These are phyloP conservation scores for Articulospora tetracladia DNA, from an alignment of 495 filamentous ascomycete genomes.

Conservation along the genomic window DNA sequence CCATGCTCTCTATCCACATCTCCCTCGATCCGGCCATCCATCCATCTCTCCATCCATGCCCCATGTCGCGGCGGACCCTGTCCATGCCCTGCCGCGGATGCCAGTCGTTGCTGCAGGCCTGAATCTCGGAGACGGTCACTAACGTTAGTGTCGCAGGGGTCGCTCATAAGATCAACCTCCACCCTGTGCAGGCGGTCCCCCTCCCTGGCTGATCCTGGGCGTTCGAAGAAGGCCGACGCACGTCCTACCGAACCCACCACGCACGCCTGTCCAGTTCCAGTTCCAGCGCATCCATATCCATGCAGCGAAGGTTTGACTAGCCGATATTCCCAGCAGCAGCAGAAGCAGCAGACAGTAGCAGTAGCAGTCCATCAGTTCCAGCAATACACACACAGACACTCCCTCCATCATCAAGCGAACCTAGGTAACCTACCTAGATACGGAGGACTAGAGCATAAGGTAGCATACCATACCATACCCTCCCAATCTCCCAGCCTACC, in stretches of 20 bases:
- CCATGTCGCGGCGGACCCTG: not conserved
- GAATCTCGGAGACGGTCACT: conserved; percentile 24
- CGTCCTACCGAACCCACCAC: conserved; percentile 7
- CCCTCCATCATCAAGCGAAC: too few relatives aligned
- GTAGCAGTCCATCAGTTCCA: too few relatives aligned
- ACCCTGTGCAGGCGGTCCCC: not conserved
- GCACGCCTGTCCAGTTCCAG: not conserved
- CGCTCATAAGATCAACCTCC: conserved; percentile 19
- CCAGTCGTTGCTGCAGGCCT: not conserved
- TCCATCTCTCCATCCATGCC: not conserved
- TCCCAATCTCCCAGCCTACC: not conserved
- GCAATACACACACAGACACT: too few relatives aligned
- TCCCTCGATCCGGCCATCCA: not conserved
- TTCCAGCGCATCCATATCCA: not conserved
- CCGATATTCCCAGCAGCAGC: not conserved
- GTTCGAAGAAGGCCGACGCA: conserved; percentile 7
- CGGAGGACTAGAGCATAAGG: too few relatives aligned
- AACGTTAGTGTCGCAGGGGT: conserved; percentile 19
- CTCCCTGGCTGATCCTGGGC: too few relatives aligned
- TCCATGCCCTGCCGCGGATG: not conserved
- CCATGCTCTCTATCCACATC: too few relatives aligned
- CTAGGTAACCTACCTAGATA: too few relatives aligned
- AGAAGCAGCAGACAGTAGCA: not conserved
- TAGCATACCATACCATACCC: too few relatives aligned
- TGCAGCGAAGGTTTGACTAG: not conserved